phyloP scores from a whole-genome alignment of 2,329 filamentous ascomycete genomes.

The Epichloe scottii region DNA sequence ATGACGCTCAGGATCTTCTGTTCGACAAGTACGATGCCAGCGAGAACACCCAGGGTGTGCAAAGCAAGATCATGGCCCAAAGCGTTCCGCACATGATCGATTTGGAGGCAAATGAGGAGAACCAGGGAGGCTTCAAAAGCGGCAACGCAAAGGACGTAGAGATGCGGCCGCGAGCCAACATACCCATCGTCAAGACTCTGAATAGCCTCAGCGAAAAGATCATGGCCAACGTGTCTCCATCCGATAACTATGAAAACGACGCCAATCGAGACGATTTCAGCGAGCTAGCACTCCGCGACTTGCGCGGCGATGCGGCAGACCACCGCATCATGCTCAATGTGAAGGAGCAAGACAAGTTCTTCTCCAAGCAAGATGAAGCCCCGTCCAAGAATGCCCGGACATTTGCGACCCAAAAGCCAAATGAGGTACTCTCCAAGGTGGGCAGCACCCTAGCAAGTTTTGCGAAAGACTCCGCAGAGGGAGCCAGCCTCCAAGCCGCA shows the following conservation, averaged over 20 bases:
- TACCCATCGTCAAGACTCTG: conserved; percentile 77
- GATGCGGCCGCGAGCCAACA: conserved; percentile 72
- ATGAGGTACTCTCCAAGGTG: conserved; percentile 52
- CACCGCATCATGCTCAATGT: conserved; percentile 75
- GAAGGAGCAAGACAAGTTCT: conserved; percentile 75
- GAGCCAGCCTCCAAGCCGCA: conserved; percentile 47
- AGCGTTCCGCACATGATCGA: conserved; percentile 84
- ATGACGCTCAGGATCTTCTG: conserved; percentile 62
- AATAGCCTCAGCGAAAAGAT: conserved; percentile 91
- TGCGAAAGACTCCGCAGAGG: conserved; percentile 33
- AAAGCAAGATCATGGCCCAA: conserved; percentile 43
- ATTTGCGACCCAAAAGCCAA: conserved; percentile 59
- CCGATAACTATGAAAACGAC: conserved; percentile 55
- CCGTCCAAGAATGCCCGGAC: conserved; percentile 32
- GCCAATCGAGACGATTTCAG: conserved; percentile 61
- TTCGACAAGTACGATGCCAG: conserved; percentile 77
- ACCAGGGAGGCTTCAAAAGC: conserved; percentile 67
- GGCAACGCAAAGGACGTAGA: conserved; percentile 84
- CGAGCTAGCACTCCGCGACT: conserved; percentile 65
- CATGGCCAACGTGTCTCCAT: conserved; percentile 72
- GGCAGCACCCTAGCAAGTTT: conserved; percentile 47
- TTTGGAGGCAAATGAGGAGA: conserved; percentile 86
- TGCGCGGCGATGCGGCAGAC: conserved; percentile 61
- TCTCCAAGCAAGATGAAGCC: conserved; percentile 46
- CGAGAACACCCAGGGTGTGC: conserved; percentile 46